Conservation (phyloP, 1,284 basidiomycete genomes). For the Bondarzewia mesenterica region DNA sequence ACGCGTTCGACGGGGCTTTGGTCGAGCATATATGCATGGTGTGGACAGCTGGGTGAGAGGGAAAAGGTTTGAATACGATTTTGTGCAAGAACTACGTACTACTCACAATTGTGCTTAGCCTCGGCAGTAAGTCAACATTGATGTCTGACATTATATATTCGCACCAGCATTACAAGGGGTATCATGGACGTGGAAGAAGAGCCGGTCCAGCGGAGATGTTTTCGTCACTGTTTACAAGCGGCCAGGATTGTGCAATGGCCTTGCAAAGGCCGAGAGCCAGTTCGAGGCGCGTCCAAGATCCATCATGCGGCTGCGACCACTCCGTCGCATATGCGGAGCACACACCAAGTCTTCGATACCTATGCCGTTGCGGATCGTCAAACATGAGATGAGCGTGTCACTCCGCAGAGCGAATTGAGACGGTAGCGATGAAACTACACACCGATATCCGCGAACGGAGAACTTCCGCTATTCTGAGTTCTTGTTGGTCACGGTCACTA, state of each 20-base stretch:
- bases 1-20: too few species aligned
- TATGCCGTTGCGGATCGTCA: constrained; percentile 14
- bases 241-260: background rate
- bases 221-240: too few species aligned
- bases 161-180: too few species aligned
- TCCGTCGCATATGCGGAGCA: constrained; percentile 13
- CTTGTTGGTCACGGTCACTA: background rate
- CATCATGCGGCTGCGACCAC: background rate
- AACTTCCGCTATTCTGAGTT: constrained; percentile 20
- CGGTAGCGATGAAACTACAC: constrained; percentile 12
- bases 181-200: too few species aligned
- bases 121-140: too few species aligned
- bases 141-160: too few species aligned
- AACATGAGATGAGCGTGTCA: background rate
- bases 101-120: too few species aligned
- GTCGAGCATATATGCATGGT: too few species aligned
- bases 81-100: too few species aligned
- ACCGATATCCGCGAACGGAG: constrained; percentile 39
- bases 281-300: background rate
- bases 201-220: too few species aligned
- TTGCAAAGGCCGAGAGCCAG: background rate
- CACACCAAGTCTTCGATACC: constrained; percentile 30
- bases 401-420: background rate
- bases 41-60: too few species aligned
- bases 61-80: too few species aligned